Conservation (phyloP, 139 green algal species). For the Coccomyxa sp. region DNA sequence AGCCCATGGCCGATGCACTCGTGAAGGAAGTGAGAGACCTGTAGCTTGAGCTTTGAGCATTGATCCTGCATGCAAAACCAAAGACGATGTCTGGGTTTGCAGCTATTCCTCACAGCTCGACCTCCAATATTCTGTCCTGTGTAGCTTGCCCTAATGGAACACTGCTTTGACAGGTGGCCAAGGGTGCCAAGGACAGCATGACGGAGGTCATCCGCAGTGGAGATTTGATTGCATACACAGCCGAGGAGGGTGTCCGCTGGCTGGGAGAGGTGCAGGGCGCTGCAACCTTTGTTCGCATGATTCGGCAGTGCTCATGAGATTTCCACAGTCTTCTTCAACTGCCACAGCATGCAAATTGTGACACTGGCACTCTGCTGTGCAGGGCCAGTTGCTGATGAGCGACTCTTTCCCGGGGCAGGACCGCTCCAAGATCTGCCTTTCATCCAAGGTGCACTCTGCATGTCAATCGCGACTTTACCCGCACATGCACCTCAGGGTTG, state of each 20-base stretch:
- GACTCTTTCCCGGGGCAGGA: slow-evolving; percentile 90
- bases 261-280: slow-evolving; percentile 51
- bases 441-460: slow-evolving; percentile 53
- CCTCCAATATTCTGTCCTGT: no score
- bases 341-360: background rate
- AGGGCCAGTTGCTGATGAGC: slow-evolving; percentile 71
- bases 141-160: no score
- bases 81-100: no score
- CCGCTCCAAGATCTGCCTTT: slow-evolving; percentile 89
- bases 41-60: no score
- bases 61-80: no score
- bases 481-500: no score
- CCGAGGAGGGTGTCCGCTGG: slow-evolving; percentile 86
- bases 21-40: slow-evolving; percentile 61
- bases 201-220: slow-evolving; percentile 80
- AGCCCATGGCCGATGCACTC: slow-evolving; percentile 82
- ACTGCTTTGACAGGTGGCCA: slow-evolving; percentile 60
- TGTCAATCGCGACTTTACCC: no score
- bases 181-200: slow-evolving; percentile 78
- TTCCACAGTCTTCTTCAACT: background rate
- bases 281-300: background rate
- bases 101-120: no score
- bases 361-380: background rate
- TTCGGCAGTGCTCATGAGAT: background rate
- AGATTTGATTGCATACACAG: slow-evolving; percentile 89